phyloP scores from a whole-genome alignment of 73 alveolate genomes.

The Paramecium tetraurelia region DNA sequence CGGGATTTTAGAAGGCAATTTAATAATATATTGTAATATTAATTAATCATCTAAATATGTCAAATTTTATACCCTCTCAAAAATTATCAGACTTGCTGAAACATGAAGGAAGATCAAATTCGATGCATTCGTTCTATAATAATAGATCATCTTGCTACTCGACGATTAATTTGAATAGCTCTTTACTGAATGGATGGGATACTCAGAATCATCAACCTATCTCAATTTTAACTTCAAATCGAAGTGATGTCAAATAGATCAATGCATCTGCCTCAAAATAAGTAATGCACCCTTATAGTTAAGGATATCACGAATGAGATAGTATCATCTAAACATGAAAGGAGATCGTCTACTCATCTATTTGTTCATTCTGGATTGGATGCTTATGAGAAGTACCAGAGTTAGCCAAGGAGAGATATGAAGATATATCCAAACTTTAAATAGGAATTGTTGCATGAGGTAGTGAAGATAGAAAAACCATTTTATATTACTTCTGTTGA shows the following conservation, averaged over 20 bases:
- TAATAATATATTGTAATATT: neutral
- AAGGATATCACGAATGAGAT: neutral
- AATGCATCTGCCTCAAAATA: neutral
- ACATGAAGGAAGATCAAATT: constrained; percentile 22
- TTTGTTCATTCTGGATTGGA: neutral
- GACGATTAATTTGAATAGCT: neutral
- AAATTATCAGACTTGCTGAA: neutral
- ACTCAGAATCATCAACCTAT: neutral
- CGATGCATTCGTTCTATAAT: neutral
- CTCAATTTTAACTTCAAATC: neutral
- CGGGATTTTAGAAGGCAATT: neutral
- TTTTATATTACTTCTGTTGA: neutral
- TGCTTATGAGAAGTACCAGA: neutral
- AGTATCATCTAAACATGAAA: neutral
- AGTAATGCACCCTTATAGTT: neutral
- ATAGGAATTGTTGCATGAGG: neutral
- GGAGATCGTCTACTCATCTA: neutral
- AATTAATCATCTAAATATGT: neutral
- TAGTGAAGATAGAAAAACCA: neutral
- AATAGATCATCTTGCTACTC: neutral
- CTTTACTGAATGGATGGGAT: neutral
- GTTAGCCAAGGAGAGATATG: neutral
- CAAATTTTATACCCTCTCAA: neutral
- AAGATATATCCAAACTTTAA: neutral
- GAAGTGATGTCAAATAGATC: neutral